phyloP scores from a whole-genome alignment of 2,329 filamentous ascomycete genomes.

The Fusarium neocosmosporiellum region DNA sequence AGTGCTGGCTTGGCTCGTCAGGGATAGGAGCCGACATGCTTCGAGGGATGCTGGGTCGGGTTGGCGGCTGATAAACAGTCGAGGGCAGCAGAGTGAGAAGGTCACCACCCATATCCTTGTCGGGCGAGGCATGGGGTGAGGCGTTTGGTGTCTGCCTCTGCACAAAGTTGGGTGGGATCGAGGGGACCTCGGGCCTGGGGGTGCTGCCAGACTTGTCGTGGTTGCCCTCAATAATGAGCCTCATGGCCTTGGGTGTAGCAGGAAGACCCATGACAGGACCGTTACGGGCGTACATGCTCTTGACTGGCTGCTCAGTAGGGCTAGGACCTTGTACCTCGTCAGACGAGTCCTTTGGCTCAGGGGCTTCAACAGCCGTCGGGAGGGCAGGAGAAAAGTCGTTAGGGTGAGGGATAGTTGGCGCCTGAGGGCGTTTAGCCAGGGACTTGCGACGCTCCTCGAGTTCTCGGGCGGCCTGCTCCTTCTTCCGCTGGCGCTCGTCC shows the following conservation, averaged over 20 bases:
- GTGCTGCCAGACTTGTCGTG: conserved; percentile 50
- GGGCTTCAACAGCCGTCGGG: conserved; percentile 54
- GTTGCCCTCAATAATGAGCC: conserved; percentile 76
- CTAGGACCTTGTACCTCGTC: conserved; percentile 67
- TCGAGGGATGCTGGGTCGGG: conserved; percentile 61
- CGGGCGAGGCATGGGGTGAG: conserved; percentile 51
- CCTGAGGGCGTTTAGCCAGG: conserved; percentile 81
- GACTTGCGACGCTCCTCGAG: conserved; percentile 90
- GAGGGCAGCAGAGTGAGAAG: conserved; percentile 65
- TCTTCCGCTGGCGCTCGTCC: conserved; percentile 73
- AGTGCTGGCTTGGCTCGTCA: conserved; percentile 48
- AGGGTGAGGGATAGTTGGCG: conserved; percentile 83
- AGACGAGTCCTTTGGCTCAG: conserved; percentile 54
- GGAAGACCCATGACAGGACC: conserved; percentile 80
- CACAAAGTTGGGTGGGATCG: conserved; percentile 61
- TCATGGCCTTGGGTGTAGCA: conserved; percentile 91
- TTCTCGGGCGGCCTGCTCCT: conserved; percentile 82
- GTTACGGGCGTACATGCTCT: conserved; percentile 60
- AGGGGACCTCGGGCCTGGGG: conserved; percentile 66
- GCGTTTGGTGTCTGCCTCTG: conserved; percentile 55
- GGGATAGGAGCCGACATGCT: conserved; percentile 71
- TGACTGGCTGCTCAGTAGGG: conserved; percentile 71
- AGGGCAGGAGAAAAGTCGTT: conserved; percentile 56
- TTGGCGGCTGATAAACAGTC: conserved; percentile 69
- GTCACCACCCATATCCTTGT: conserved; percentile 43